These are phyloP conservation scores for Aureobasidium leucospermi DNA, from an alignment of 2,329 filamentous ascomycete species.

Conservation along the genomic window DNA sequence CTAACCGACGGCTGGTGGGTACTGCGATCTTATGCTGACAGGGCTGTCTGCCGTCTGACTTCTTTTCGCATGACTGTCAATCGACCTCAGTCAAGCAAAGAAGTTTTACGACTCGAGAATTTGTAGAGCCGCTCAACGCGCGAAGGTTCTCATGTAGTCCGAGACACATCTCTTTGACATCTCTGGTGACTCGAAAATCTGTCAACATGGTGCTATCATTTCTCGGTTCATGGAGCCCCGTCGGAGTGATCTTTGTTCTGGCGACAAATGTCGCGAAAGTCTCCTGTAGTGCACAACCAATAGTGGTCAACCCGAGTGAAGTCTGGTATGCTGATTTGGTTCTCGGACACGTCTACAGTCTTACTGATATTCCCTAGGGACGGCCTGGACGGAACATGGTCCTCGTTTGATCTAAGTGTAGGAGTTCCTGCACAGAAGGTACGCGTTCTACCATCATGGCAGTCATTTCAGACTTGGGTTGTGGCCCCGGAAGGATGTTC, in stretches of 20 bases:
- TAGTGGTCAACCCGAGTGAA: constrained; percentile 24
- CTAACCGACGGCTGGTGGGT: not conserved
- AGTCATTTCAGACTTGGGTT: constrained; percentile 64
- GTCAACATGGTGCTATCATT: not conserved
- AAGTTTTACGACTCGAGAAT: not conserved
- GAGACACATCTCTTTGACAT: not conserved
- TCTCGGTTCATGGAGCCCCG: not conserved
- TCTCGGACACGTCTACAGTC: not conserved
- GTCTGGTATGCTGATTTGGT: constrained; percentile 16
- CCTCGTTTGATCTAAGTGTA: constrained; percentile 55
- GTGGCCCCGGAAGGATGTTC: constrained; percentile 53
- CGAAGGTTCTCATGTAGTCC: constrained; percentile 5
- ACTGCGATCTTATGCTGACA: not conserved
- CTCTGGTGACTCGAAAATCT: not conserved
- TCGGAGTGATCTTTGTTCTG: not conserved
- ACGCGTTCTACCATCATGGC: constrained; percentile 57
- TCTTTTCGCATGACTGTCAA: not conserved
- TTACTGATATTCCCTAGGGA: constrained; percentile 38
- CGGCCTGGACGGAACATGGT: constrained; percentile 65
- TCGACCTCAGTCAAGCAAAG: not conserved
- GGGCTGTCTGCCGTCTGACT: not conserved
- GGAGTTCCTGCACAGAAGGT: constrained; percentile 48
- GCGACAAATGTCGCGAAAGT: not conserved
- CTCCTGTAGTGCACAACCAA: constrained; percentile 14
- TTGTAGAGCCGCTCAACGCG: not conserved